Base-by-base conservation (phyloP, 2,329 filamentous ascomycete genomes). In the Xylariales sp. region DNA sequence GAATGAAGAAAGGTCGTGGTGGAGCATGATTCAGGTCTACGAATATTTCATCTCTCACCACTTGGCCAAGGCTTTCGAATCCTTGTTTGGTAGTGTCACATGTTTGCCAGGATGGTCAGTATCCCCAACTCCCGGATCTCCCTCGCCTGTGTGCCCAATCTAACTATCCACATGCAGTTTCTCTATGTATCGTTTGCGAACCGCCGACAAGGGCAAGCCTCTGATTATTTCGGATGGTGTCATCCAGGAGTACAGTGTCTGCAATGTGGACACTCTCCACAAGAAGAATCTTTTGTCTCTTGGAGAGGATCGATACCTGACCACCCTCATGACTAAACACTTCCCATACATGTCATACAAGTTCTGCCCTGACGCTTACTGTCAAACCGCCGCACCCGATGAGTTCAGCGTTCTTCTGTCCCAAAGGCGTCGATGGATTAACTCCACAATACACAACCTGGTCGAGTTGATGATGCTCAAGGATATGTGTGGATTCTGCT, bases 11-110 rank as follows among this genome's bases (percentile, higher is more conserved):
- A 78, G 83, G 49, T 90, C 83, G 54, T 97, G 90, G 89, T 95
- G 88, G 88, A 98, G 93, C 11, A 98, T 98, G 93, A 98, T 98
- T 55, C 93, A 98, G 62, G 93, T 98, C 48, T 98, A 98, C 67
- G 93, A 98, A 63, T 98, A 98, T 72, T 98, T 90, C 63, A 98
- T 98, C 57, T 97, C 93, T 20, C 93, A 98, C 73, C 86, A 98
- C 65, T 69, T 98, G 60, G 75, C 93, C 38, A 98, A 98, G 70
- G 88, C 93, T 45, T 98, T 98, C 58, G 93, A 98, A 62, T 96
- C 89, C 43, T 78, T 98, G 43, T 98, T 98, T 57, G 93, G 90
- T 57, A 95, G 88, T 62, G 93, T 98, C 44, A 98, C 93, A 42
- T 98, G 93, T 83, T 82, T 98, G 70, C 93, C 93, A 48, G 93